phyloP scores from a whole-genome alignment of 2,329 filamentous ascomycete species.

The Hypoxylon sp. region DNA sequence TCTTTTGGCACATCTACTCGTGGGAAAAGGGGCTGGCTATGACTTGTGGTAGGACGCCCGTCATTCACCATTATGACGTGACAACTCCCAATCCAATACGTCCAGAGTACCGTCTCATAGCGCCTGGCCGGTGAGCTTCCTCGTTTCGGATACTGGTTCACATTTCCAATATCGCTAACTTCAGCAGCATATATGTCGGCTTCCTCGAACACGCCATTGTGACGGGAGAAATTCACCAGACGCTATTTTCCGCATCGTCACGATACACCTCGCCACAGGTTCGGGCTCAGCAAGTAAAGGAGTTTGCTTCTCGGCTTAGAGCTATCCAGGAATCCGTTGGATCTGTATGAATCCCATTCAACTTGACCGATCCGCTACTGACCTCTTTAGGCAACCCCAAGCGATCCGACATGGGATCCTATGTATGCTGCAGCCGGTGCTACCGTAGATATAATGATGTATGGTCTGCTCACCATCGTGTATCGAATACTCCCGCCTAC shows the following conservation, averaged over 20 bases:
- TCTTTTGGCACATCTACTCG: slow-evolving; percentile 45
- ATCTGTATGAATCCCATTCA: slow-evolving; percentile 25
- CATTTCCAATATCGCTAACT: slow-evolving; percentile 10
- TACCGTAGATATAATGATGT: slow-evolving; percentile 25
- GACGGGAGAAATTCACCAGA: slow-evolving; percentile 41
- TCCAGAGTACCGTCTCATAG: background rate
- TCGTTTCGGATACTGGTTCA: background rate
- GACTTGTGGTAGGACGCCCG: slow-evolving; percentile 41
- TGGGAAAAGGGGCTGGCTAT: slow-evolving; percentile 45
- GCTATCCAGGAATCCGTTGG: slow-evolving; percentile 27
- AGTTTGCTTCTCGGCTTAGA: slow-evolving; percentile 31
- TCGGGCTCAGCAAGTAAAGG: slow-evolving; percentile 32
- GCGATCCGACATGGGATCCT: slow-evolving; percentile 20
- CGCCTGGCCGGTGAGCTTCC: slow-evolving; percentile 14
- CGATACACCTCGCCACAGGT: slow-evolving; percentile 34
- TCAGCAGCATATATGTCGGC: slow-evolving; percentile 32
- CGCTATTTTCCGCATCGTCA: slow-evolving; percentile 40
- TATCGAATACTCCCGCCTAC: slow-evolving; percentile 27
- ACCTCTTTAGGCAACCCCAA: slow-evolving; percentile 12
- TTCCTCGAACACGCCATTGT: slow-evolving; percentile 38
- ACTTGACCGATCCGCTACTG: slow-evolving; percentile 4
- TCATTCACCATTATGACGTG: slow-evolving; percentile 44
- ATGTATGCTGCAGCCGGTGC: slow-evolving; percentile 13
- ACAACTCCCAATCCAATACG: slow-evolving; percentile 25
- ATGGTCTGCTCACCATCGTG: slow-evolving; percentile 25